Base-by-base conservation (phyloP, 805 yeast genomes). In the Saccharomycopsis olivae region DNA sequence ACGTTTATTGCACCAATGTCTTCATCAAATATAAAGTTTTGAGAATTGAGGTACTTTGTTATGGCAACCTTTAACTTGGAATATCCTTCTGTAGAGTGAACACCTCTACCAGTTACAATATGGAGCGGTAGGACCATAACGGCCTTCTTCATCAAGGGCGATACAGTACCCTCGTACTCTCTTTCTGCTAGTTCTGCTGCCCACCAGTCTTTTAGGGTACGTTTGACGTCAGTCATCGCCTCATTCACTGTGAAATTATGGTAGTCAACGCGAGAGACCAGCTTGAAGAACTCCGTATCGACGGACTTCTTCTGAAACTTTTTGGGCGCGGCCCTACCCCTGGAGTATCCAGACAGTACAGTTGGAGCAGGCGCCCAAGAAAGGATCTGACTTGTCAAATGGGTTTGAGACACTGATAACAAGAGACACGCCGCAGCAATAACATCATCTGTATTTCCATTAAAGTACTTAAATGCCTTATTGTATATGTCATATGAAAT, bases 41-140 rank as follows among this genome's bases (percentile, higher is more conserved):
- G 50, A 1, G 44, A 44, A 2, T 45, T 49, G 30, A 82, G 58
- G 47, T 59, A 54, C 15, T 54, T 60, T 33, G 58, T 56, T 3
- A 78, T 71, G 2, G 65, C 51, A 1, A 46, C 54, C 43, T 65
- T 64, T 14, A 81, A 64, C 43, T 60, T 67, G 1, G 81, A 63
- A 1, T 60, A 52, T 0, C 86, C 84, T 4, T 70, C 73, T 1
- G 53, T 61, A 34, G 84, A 76, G 54, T 82, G 92, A 4, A 76
- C 50, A 0, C 92, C 92, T 47, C 84, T 57, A 0, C 92, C 89
- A 0, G 89, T 78, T 10, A 80, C 57, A 0, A 81, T 57, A 1
- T 44, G 53, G 5, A 79, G 50, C 0, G 72, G 69, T 1, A 56
- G 60, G 1, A 71, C 64, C 52, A 62, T 61, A 9, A 50, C 41